phyloP scores from a whole-genome alignment of 83 land plant species.

The Picea abies region DNA sequence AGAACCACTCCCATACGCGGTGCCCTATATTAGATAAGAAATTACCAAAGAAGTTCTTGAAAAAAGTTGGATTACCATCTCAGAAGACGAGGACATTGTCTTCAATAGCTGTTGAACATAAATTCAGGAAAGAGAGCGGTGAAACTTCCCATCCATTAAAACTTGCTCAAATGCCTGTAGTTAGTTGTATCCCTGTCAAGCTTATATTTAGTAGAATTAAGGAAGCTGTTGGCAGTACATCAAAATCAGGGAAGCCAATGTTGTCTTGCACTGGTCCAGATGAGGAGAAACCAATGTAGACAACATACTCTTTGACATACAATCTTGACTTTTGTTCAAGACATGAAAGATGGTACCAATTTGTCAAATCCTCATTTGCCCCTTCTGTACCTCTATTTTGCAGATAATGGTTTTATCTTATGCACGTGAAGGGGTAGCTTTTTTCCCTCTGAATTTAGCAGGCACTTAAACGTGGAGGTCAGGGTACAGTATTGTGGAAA shows the following conservation, averaged over 20 bases:
- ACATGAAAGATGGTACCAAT: no score
- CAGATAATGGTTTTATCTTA: no score
- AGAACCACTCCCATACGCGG: conserved; percentile 15
- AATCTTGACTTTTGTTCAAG: not conserved
- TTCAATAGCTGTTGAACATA: conserved; percentile 54
- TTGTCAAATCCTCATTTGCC: no score
- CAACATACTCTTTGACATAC: not conserved
- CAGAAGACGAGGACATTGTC: conserved; percentile 72
- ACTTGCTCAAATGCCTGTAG: conserved; percentile 32
- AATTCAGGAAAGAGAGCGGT: conserved; percentile 2
- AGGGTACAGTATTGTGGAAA: no score
- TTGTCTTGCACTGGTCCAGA: not conserved
- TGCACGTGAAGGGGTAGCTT: no score
- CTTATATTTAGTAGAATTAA: conserved; percentile 70
- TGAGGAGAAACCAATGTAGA: conserved; percentile 9
- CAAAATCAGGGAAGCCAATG: conserved; percentile 17
- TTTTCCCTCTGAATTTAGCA: no score
- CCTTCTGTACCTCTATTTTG: no score
- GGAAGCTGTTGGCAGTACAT: conserved; percentile 58
- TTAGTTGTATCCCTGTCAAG: conserved; percentile 77
- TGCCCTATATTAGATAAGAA: conserved; percentile 29
- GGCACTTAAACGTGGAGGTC: no score
- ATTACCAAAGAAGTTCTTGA: conserved; percentile 33
- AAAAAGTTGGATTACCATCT: conserved; percentile 49
- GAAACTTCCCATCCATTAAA: conserved; percentile 10